These are phyloP conservation scores for Petunia hybrid DNA, from an alignment of 305 asterid genomes.

Conservation along the genomic window DNA sequence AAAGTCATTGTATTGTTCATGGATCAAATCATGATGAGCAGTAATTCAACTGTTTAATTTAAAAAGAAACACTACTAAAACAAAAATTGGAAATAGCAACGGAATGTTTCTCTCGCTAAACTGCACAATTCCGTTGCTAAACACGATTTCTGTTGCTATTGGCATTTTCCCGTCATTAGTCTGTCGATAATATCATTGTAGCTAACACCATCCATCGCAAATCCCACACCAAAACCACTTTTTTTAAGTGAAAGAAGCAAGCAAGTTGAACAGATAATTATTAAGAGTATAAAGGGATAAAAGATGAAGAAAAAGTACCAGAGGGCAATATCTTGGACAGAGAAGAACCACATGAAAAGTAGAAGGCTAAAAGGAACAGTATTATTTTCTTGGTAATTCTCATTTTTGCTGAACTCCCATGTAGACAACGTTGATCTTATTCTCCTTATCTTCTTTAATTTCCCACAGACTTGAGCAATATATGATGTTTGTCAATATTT, in stretches of 20 bases:
- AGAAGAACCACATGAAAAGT: slow-evolving; percentile 24
- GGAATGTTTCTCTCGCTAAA: too few species aligned
- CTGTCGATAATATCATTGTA: too few species aligned
- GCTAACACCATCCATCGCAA: too few species aligned
- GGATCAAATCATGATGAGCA: not conserved
- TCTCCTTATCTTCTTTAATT: not conserved
- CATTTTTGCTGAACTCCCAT: slow-evolving; percentile 28
- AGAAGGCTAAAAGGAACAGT: slow-evolving; percentile 18
- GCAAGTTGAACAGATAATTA: too few species aligned
- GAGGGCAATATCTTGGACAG: slow-evolving; percentile 4
- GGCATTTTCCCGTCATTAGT: too few species aligned
- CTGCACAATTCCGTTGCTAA: too few species aligned
- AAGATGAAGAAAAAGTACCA: not conserved
- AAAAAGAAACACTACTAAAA: not conserved
- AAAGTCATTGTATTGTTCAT: not conserved
- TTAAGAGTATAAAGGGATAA: too few species aligned
- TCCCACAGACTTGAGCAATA: not conserved
- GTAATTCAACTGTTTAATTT: not conserved
- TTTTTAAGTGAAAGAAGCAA: too few species aligned
- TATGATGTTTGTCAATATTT: not conserved
- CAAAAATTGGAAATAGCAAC: too few species aligned
- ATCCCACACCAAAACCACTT: too few species aligned
- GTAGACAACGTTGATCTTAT: not conserved
- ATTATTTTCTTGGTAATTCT: slow-evolving; percentile 5
- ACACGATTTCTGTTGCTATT: too few species aligned